Evolutionary conservation across 345 rosid genomes (phyloP).

Genomic region (Lepidium africanum): DNA sequence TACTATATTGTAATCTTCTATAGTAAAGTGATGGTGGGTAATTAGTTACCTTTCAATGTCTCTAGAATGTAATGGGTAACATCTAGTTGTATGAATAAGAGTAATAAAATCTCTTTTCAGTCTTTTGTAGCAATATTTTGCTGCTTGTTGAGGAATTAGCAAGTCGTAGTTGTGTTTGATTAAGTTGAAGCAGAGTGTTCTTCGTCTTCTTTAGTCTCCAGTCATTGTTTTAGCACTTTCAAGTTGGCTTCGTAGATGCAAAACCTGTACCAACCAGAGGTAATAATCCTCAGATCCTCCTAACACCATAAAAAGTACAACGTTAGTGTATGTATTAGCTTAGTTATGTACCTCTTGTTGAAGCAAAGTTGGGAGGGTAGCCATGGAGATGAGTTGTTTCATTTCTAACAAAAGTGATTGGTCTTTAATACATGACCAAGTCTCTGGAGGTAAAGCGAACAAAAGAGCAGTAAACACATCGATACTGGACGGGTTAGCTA

Average conservation of each 20-base stretch:
- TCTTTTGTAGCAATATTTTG: not conserved
- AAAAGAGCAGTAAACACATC: slow-evolving; percentile 72
- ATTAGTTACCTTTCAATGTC: not conserved
- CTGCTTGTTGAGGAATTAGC: slow-evolving; percentile 1
- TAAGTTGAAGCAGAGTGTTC: slow-evolving; percentile 53
- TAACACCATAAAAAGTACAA: not conserved
- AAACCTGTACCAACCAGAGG: slow-evolving; percentile 39
- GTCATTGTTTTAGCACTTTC: slow-evolving; percentile 57
- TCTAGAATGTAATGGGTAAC: not conserved
- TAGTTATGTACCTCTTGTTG: slow-evolving; percentile 68
- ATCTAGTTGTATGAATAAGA: not conserved
- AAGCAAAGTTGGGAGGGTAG: slow-evolving; percentile 61
- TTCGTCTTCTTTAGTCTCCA: slow-evolving; percentile 63
- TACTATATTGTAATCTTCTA: not conserved
- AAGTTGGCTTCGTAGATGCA: slow-evolving; percentile 64
- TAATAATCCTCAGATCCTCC: not conserved
- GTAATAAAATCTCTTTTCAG: not conserved
- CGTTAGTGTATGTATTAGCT: not conserved
- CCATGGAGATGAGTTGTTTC: slow-evolving; percentile 40
- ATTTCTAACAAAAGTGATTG: slow-evolving; percentile 49
- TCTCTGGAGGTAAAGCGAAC: slow-evolving; percentile 74
- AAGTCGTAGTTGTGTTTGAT: not conserved
- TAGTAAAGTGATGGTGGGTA: not conserved
- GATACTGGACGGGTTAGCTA: slow-evolving; percentile 46
- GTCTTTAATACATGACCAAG: slow-evolving; percentile 69